A percentile compares a stretch with the other conserved stretches of the same genome.
Conservation (phyloP, 768 basidiomycete genomes). For the Guyanaporus albipodus region DNA sequence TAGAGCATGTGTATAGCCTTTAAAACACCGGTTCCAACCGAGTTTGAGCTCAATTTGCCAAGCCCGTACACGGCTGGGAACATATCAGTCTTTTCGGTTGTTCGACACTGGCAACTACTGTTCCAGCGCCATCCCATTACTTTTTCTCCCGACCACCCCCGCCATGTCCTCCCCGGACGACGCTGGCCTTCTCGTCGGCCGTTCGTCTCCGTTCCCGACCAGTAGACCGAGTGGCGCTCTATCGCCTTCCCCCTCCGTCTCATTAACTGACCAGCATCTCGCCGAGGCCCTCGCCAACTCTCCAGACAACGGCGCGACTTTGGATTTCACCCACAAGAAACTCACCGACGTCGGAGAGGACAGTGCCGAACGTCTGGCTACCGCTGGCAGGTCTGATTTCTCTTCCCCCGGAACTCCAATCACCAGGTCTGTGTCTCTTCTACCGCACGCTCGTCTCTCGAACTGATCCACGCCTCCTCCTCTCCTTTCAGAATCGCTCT, state of each 20-base stretch:
- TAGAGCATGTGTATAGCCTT: slow-evolving; percentile 16
- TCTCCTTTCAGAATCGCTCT: slow-evolving; percentile 68
- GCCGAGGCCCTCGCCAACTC: slow-evolving; percentile 62
- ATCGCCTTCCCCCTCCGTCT: slow-evolving; percentile 34
- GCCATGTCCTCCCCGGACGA: slow-evolving; percentile 32
- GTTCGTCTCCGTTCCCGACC: slow-evolving; percentile 27
- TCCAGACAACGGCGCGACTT: slow-evolving; percentile 73
- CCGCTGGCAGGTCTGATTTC: slow-evolving; percentile 45
- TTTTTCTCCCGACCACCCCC: neutral
- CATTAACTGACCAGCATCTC: slow-evolving; percentile 56
- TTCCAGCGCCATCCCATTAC: slow-evolving; percentile 12
- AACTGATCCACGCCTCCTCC: slow-evolving; percentile 4
- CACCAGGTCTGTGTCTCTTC: slow-evolving; percentile 47
- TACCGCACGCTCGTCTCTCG: slow-evolving; percentile 3
- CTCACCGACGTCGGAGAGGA: slow-evolving; percentile 71
- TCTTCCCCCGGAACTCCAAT: slow-evolving; percentile 50
- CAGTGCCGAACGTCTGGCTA: slow-evolving; percentile 75
- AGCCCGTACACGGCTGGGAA: slow-evolving; percentile 18
- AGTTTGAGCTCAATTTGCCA: slow-evolving; percentile 17
- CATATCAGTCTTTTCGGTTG: slow-evolving; percentile 9
- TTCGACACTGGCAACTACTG: slow-evolving; percentile 16
- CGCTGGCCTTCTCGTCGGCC: slow-evolving; percentile 27
- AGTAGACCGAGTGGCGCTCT: slow-evolving; percentile 23
- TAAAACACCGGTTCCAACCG: slow-evolving; percentile 28
- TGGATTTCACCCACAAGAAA: slow-evolving; percentile 78